phyloP scores from a whole-genome alignment of 2,329 filamentous ascomycete species.

The Diaporthe vexans region DNA sequence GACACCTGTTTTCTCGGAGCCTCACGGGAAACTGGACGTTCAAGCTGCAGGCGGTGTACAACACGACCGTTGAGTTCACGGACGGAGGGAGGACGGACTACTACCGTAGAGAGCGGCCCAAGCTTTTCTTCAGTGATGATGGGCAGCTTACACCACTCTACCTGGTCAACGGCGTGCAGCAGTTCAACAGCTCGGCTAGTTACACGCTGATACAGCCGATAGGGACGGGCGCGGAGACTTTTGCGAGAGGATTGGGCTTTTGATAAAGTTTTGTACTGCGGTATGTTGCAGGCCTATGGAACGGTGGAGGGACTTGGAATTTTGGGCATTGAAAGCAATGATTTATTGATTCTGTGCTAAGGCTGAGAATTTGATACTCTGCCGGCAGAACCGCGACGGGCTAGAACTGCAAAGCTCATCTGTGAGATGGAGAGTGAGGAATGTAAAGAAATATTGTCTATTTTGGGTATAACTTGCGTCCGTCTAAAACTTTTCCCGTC shows the following conservation, averaged over 20 bases:
- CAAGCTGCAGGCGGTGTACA: conserved; percentile 30
- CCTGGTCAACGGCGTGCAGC: conserved; percentile 59
- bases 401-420: not conserved
- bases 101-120: conserved; percentile 61
- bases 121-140: conserved; percentile 63
- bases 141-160: conserved; percentile 61
- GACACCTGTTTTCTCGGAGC: conserved; percentile 14
- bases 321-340: not conserved
- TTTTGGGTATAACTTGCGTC: not conserved
- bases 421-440: not conserved
- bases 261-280: not conserved
- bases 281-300: not conserved
- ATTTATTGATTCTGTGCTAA: too few species aligned
- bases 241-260: not conserved
- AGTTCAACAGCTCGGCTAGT: conserved; percentile 21
- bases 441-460: not conserved
- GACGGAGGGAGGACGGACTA: conserved; percentile 57
- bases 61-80: conserved; percentile 48
- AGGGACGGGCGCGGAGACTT: not conserved
- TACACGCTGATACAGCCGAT: conserved; percentile 36
- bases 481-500: not conserved
- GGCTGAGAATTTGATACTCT: not conserved
- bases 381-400: too few species aligned
- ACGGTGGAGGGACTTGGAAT: not conserved
- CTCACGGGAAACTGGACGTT: conserved; percentile 23